Base-by-base conservation (phyloP, 2,329 filamentous ascomycete species). In the Sporothrix globosa region DNA sequence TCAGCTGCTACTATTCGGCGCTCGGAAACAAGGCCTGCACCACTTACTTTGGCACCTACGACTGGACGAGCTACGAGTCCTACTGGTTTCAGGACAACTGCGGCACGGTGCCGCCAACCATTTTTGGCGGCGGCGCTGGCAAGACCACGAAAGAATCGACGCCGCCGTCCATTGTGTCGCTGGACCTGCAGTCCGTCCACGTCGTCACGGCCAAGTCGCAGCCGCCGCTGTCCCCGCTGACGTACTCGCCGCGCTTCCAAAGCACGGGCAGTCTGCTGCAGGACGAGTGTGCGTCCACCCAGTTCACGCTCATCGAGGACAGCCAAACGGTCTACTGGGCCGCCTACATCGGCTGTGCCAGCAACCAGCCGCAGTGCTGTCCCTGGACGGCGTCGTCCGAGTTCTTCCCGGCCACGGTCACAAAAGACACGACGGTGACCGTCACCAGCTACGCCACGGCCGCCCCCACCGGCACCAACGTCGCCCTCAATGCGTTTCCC, bases 251-350 rank as follows among this genome's bases (percentile, higher is more conserved):
- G 6, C 50, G 69, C 52, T 77, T 72, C 67, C 53, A 70, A 21
- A 75, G 76, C 39, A 53, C 69, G 0, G 77, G 77, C 21, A 48
- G 61, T 14, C 69, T 77, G 41, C 74, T 78, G 19, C n/a, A 67
- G 14, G 75, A 72, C 56, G 69, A 69, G 6, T 78, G 77, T 66
- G 72, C 73, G 4, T 21, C 69, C 3, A 75, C 75, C 5, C 72
- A 71, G 39, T 77, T 76, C 68, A 77, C 76, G 2, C 75, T 76
- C 19, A 73, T 77, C 24, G 74, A 77, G 52, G 76, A 73, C 24
- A 72, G 72, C 19, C 74, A 50, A 70, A 77, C 77, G 13, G 74
- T 75, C 9, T 76, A 73, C 71, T 77, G 74, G 69, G 76, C 74
- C 17, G 75, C 74, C 3, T 74, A 74, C 54, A 67, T 75, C 9